Evolutionary conservation across 208 protist species (phyloP), one percentile per base, ranked within the genome.

Genomic region (Trypanosoma lewisi): DNA sequence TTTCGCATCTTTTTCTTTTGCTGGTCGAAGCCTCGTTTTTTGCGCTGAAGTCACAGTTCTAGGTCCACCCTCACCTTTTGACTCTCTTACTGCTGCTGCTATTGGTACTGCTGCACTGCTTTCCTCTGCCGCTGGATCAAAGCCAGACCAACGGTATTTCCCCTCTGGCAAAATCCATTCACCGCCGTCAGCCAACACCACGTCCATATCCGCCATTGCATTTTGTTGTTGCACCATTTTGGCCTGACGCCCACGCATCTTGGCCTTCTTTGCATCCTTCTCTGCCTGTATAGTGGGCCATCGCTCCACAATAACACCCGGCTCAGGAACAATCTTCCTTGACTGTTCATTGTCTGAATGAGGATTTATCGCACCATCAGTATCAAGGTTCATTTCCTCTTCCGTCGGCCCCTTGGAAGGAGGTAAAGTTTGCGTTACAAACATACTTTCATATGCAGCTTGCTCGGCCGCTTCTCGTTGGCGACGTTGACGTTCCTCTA

Each of bases 141-240:
- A 73, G 12, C 34, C 52, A 12, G 39, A 34, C 79, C 70, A 81
- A 14, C 48, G 55, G 36, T 74, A 48, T 41, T 76, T 73, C 9
- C 71, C 74, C 12, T 75, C 64, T 14, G 85, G 81, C 16, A 78
- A 50, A 16, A 75, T 41, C 55, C 77, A 91, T 17, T 77, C 76
- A 25, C 85, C 85, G 17, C 85, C 85, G 44, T 82, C 70, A n/a
- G 75, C 54, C 8, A 88, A 25, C 2, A 87, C 42, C 17, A n/a
- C 19, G 9, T 50, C 47, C 23, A 71, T 62, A 4, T 71, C 33
- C 52, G 8, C 56, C 58, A 48, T 6, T 44, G 30, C 4, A n/a
- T 27, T 34, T 23, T 11, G 4, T 33, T 25, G n/a, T 34, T 23
- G 53, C 34, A 8, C 4, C 12, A 21, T 3, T 27, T 58, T 60